These are phyloP conservation scores for Trichoderma erinaceum DNA, from an alignment of 495 filamentous ascomycete species.

Conservation along the genomic window DNA sequence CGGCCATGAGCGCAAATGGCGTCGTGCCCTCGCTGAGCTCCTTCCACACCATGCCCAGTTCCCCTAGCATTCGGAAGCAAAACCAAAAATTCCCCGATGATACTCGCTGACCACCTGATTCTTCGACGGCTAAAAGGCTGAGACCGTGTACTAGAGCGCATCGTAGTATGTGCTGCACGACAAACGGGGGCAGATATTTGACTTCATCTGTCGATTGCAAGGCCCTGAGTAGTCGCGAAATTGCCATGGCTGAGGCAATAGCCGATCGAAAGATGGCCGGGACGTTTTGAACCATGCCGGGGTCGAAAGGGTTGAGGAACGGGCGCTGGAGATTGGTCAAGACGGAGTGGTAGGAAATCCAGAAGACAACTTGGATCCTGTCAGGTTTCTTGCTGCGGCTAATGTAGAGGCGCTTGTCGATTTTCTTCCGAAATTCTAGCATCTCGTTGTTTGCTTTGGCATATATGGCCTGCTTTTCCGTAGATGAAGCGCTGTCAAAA, in stretches of 20 bases:
- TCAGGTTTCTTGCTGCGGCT: background rate
- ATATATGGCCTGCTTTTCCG: slow-evolving; percentile 12
- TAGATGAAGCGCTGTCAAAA: background rate
- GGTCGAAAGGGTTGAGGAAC: background rate
- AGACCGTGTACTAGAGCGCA: background rate
- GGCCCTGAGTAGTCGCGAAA: background rate
- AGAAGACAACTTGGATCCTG: slow-evolving; percentile 13
- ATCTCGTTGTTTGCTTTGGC: slow-evolving; percentile 1
- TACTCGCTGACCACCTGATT: background rate
- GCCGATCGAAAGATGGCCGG: background rate
- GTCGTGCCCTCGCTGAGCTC: background rate
- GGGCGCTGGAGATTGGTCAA: slow-evolving; percentile 7
- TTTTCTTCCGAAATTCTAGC: background rate
- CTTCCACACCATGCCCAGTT: background rate
- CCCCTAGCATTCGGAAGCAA: background rate
- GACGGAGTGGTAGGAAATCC: slow-evolving; percentile 14
- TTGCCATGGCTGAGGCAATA: background rate
- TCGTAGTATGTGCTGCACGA: background rate
- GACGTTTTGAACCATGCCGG: background rate
- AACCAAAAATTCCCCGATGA: background rate
- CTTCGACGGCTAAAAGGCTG: background rate
- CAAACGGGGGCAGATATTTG: slow-evolving; percentile 8
- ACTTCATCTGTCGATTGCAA: background rate
- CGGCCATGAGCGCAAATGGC: background rate
- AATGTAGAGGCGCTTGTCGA: slow-evolving; percentile 11